phyloP scores from a whole-genome alignment of 495 filamentous ascomycete genomes.

The Chaetomium tenue region DNA sequence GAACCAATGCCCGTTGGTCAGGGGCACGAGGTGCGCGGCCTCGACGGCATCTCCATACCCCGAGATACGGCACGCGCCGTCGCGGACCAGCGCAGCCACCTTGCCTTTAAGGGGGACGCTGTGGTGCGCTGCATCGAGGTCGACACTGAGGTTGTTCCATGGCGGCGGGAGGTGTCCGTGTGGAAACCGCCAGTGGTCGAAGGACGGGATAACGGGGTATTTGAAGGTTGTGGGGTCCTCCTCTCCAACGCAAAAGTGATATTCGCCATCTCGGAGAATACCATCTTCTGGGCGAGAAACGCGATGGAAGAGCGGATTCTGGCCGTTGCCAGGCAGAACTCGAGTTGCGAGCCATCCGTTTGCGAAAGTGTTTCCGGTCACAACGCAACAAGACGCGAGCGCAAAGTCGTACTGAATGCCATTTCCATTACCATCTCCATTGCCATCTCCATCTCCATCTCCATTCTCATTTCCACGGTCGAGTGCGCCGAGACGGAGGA shows the following conservation, averaged over 20 bases:
- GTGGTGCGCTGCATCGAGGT: not conserved
- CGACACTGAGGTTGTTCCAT: conserved; percentile 1
- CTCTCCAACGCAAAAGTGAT: conserved; percentile 16
- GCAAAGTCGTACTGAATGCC: conserved; percentile 19
- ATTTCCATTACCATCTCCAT: no score
- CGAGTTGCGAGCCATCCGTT: conserved; percentile 12
- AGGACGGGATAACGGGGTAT: conserved; percentile 17
- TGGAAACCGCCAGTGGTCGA: conserved; percentile 28
- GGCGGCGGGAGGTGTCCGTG: conserved; percentile 8
- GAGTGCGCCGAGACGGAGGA: no score
- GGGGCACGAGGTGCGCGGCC: conserved; percentile 20
- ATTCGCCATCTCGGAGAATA: conserved; percentile 10
- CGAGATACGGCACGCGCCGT: conserved; percentile 10
- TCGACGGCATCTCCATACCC: conserved; percentile 16
- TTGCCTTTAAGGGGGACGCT: not conserved
- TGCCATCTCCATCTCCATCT: no score
- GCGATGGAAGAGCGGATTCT: no score
- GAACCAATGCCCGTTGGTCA: conserved; percentile 13
- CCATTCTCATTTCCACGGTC: no score
- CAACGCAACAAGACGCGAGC: conserved; percentile 15
- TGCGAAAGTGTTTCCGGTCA: not conserved
- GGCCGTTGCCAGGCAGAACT: no score
- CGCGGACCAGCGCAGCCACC: not conserved
- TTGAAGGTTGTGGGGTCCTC: conserved; percentile 1
- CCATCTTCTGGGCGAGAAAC: not conserved